Percentiles rank a stretch among this genome's conserved stretches.
Conservation (phyloP, 2,329 filamentous ascomycete genomes). For the Monilinia fructicola region DNA sequence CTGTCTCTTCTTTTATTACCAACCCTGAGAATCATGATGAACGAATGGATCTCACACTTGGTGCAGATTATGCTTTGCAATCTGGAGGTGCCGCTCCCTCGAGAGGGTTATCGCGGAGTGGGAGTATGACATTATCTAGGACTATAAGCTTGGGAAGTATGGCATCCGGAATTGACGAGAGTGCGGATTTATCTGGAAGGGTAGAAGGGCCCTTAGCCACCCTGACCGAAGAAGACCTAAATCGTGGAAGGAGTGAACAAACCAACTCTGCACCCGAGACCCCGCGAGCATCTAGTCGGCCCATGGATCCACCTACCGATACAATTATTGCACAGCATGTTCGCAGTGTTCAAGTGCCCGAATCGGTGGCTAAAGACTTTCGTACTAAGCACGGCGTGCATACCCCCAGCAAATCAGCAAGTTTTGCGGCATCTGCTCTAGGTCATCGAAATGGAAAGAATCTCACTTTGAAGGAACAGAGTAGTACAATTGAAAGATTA, state of each 20-base stretch:
- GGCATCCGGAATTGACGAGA: constrained; percentile 69
- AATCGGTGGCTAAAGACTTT: constrained; percentile 84
- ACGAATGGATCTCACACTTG: constrained; percentile 68
- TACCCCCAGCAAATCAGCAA: constrained; percentile 55
- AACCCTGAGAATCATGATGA: constrained; percentile 54
- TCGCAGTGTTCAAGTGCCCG: constrained; percentile 85
- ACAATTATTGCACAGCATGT: constrained; percentile 87
- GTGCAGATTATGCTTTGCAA: constrained; percentile 78
- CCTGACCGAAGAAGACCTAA: constrained; percentile 58
- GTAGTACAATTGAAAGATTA: constrained; percentile 91
- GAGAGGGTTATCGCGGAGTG: constrained; percentile 49
- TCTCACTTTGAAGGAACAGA: constrained; percentile 94
- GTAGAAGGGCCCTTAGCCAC: constrained; percentile 53
- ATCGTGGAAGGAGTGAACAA: constrained; percentile 47
- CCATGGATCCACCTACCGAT: constrained; percentile 70
- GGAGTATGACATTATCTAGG: constrained; percentile 62
- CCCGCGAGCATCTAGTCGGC: constrained; percentile 59
- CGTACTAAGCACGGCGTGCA: constrained; percentile 68
- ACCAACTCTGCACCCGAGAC: constrained; percentile 59
- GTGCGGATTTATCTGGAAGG: constrained; percentile 36
- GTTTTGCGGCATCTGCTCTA: constrained; percentile 50
- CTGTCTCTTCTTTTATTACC: constrained; percentile 58
- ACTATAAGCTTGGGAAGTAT: constrained; percentile 88
- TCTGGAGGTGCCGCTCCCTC: constrained; percentile 72
- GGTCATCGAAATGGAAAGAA: constrained; percentile 60